These are phyloP conservation scores for Aspergillus tamarii DNA, from an alignment of 2,329 filamentous ascomycete species.

Conservation along the genomic window DNA sequence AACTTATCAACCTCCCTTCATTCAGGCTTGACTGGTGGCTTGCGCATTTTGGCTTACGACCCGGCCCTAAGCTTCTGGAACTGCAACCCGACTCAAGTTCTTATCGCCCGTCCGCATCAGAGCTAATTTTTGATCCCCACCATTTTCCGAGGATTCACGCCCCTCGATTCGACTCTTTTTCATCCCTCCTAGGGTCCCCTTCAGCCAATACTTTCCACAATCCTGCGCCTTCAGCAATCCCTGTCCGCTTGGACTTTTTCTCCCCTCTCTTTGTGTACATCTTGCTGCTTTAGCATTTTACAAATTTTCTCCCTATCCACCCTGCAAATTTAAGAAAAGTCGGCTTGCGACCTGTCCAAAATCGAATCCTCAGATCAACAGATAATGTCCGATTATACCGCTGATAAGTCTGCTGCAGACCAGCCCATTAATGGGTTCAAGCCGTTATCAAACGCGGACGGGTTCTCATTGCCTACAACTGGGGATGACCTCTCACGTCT, in stretches of 20 bases:
- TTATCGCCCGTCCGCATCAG: conserved; percentile 11
- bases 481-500: conserved; percentile 34
- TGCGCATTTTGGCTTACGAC: not conserved
- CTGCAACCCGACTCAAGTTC: conserved; percentile 7
- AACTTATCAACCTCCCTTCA: not conserved
- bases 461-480: conserved; percentile 31
- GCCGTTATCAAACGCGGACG: conserved; percentile 36
- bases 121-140: conserved; percentile 11
- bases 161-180: conserved; percentile 14
- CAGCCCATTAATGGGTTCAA: conserved; percentile 33
- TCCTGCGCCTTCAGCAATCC: not conserved
- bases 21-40: not conserved
- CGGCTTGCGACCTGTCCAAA: not conserved
- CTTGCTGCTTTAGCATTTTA: not conserved
- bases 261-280: not conserved
- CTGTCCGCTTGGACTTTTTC: not conserved
- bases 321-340: not conserved
- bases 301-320: conserved; percentile 4
- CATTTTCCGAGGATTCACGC: conserved; percentile 12
- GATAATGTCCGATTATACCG: conserved; percentile 34
- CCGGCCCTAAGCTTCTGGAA: conserved; percentile 10
- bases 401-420: conserved; percentile 30
- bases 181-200: conserved; percentile 3
- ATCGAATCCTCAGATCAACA: not conserved
- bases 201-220: conserved; percentile 6